Conservation (phyloP, 75 land plant species). For the Cryptomeria japonica region DNA sequence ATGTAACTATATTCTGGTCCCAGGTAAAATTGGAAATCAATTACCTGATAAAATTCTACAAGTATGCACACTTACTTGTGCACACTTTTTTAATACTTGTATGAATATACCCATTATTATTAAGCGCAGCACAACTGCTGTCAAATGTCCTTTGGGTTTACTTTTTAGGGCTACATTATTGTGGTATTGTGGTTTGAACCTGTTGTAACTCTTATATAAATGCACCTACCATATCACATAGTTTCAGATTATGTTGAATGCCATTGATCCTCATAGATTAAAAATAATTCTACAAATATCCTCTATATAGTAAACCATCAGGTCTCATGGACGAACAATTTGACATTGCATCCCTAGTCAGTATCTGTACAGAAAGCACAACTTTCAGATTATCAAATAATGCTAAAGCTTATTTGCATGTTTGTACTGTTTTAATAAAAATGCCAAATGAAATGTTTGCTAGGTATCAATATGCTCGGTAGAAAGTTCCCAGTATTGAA, state of each 20-base stretch:
- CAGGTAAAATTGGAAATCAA: neutral
- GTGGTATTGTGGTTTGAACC: neutral
- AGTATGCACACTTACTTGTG: neutral
- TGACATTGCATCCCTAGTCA: neutral
- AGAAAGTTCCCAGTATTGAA: neutral
- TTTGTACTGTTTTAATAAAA: too few species aligned
- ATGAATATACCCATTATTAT: too few species aligned
- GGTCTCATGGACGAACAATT: neutral
- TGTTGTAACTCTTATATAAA: too few species aligned
- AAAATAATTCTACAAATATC: neutral
- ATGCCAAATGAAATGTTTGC: too few species aligned
- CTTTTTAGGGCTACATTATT: neutral
- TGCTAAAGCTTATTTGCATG: neutral
- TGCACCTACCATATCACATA: neutral
- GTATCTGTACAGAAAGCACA: neutral
- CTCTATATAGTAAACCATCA: neutral
- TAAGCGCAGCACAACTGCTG: neutral
- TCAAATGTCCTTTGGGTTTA: neutral
- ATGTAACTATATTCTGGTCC: neutral
- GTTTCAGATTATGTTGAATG: neutral
- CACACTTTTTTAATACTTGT: neutral
- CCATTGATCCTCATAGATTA: neutral
- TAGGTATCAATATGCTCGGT: too few species aligned
- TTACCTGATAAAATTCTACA: too few species aligned
- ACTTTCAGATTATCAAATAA: neutral